A percentile compares a stretch with the other conserved stretches of the same genome.
These are phyloP conservation scores for Capillidium rhysosporum DNA, from an alignment of 371 early-diverging fungal genomes.

Conservation along the genomic window DNA sequence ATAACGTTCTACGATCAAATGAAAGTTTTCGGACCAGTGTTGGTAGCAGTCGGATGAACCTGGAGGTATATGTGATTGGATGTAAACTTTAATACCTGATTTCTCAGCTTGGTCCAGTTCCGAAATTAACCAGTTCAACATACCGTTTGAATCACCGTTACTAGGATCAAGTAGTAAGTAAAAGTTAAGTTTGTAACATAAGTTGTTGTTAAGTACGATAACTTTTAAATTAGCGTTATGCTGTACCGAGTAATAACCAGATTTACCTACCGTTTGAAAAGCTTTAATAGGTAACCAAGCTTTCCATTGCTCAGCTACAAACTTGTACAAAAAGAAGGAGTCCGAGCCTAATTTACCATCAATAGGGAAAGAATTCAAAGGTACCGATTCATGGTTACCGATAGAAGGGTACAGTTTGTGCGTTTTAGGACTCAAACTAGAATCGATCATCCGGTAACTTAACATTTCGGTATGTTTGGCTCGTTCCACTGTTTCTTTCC, in stretches of 20 bases:
- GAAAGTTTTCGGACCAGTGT: background rate
- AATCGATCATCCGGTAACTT: conserved; percentile 5
- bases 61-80: conserved; percentile 1
- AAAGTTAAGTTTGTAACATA: conserved; percentile 8
- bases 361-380: conserved; percentile 9
- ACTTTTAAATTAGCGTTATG: conserved; percentile 4
- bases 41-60: background rate
- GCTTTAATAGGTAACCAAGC: conserved; percentile 7
- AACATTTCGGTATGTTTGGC: conserved; percentile 14
- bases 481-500: conserved; percentile 20
- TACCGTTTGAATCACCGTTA: conserved; percentile 7
- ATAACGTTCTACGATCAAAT: conserved; percentile 6
- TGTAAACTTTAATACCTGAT: conserved; percentile 6
- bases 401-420: conserved; percentile 5
- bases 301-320: conserved; percentile 10
- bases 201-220: conserved; percentile 8
- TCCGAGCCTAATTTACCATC: background rate
- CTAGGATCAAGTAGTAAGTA: conserved; percentile 1
- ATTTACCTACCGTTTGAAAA: background rate
- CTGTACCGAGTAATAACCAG: conserved; percentile 9
- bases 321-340: background rate
- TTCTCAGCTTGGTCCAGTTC: conserved; percentile 8
- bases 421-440: background rate
- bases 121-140: conserved; percentile 7
- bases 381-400: conserved; percentile 12